A percentile compares a stretch with the other conserved stretches of the same genome.
Conservation (phyloP, 371 early-diverging fungal genomes). For the Mortierella sp. region DNA sequence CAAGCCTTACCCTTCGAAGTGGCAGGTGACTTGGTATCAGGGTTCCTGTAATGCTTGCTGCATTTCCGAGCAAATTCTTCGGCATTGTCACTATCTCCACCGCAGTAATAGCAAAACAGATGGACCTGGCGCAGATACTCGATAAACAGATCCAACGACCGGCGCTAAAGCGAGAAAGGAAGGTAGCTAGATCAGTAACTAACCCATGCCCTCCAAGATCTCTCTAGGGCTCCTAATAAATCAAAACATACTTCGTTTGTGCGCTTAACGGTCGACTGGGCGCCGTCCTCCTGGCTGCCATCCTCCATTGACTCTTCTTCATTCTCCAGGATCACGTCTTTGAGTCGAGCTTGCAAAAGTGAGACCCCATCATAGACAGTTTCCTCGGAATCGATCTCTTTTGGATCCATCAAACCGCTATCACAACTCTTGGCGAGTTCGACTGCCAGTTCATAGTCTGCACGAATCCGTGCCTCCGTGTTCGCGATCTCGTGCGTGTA, state of each 20-base stretch:
- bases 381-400: slow-evolving; percentile 17
- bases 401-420: slow-evolving; percentile 11
- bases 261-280: slow-evolving; percentile 16
- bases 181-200: no score
- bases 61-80: slow-evolving; percentile 89
- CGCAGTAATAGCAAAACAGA: slow-evolving; percentile 95
- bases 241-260: slow-evolving; percentile 26
- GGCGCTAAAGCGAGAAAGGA: slow-evolving; percentile 16
- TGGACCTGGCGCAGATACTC: slow-evolving; percentile 92
- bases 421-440: slow-evolving; percentile 42
- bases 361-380: slow-evolving; percentile 27
- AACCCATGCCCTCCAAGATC: no score
- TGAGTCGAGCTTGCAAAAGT: slow-evolving; percentile 33
- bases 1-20: slow-evolving; percentile 31
- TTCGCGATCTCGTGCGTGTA: slow-evolving; percentile 54
- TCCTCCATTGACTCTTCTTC: slow-evolving; percentile 35
- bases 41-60: slow-evolving; percentile 74
- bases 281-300: slow-evolving; percentile 33
- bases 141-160: slow-evolving; percentile 82
- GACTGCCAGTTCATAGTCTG: slow-evolving; percentile 36
- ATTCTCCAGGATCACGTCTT: slow-evolving; percentile 26
- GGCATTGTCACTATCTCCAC: slow-evolving; percentile 78
- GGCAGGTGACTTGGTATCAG: slow-evolving; percentile 39
- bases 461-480: slow-evolving; percentile 39
- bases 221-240: no score